Percentiles rank a stretch among this genome's conserved stretches.
phyloP scores from a whole-genome alignment of 495 filamentous ascomycete species.

The Pseudoneurospora amorphoporcata region DNA sequence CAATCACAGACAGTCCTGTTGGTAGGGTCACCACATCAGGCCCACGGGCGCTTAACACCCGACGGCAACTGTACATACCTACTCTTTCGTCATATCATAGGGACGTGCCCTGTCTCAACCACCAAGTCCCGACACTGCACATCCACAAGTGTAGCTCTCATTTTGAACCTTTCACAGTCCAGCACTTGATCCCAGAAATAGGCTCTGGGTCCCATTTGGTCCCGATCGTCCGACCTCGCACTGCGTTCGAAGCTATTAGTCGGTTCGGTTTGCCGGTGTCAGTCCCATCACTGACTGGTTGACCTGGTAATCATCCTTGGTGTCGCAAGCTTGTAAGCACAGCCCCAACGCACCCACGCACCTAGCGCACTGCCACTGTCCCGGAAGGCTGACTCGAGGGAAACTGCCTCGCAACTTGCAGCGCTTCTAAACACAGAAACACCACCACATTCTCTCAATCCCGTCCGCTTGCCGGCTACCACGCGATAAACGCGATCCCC shows the following conservation, averaged over 20 bases:
- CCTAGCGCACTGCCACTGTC: conserved; percentile 21
- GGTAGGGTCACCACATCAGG: not conserved
- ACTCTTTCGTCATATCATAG: not conserved
- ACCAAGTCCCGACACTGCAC: not conserved
- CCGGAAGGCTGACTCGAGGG: conserved; percentile 25
- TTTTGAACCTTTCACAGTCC: not conserved
- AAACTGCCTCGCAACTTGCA: conserved; percentile 21
- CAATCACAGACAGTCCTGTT: not conserved
- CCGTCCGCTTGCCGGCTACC: conserved; percentile 5
- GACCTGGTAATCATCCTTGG: not conserved
- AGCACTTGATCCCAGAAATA: not conserved
- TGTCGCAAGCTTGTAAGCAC: conserved; percentile 22
- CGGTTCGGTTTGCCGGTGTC: not conserved
- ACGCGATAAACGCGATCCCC: conserved; percentile 9
- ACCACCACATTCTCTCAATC: conserved; percentile 16
- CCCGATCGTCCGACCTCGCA: not conserved
- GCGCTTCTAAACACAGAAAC: conserved; percentile 31
- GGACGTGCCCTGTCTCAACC: not conserved
- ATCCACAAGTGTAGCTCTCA: not conserved
- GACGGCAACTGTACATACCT: not conserved
- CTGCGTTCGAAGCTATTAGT: not conserved
- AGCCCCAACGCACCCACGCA: conserved; percentile 16
- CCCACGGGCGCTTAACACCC: not conserved
- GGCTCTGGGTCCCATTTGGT: not conserved
- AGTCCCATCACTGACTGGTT: not conserved